Percentiles rank a stretch among this genome's conserved stretches.
Evolutionary conservation across 192 early-diverging fungal genomes (phyloP).

Genomic region (Mortierella antarctica): DNA sequence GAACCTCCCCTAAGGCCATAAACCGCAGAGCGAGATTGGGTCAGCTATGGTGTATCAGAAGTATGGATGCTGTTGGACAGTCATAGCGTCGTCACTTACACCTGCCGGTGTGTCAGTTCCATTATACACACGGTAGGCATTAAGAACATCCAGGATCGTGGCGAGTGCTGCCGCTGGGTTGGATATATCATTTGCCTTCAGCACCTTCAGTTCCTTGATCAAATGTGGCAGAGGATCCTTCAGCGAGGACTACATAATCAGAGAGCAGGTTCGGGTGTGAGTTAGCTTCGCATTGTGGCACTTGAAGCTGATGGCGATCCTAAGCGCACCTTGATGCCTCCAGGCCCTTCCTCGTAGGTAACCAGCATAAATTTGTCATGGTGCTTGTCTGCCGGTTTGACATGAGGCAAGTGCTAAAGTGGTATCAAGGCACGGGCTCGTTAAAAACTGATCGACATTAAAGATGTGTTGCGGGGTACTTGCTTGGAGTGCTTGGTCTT

Average conservation of each 20-base stretch:
- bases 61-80: too few relatives aligned
- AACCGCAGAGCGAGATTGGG: too few relatives aligned
- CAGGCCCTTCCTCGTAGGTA: constrained; percentile 67
- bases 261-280: not conserved
- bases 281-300: not conserved
- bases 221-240: constrained; percentile 65
- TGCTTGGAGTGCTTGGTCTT: not conserved
- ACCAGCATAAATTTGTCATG: constrained; percentile 84
- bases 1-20: constrained; percentile 67
- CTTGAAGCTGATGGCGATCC: not conserved
- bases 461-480: not conserved
- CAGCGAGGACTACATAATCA: constrained; percentile 52
- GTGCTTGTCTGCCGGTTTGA: constrained; percentile 60
- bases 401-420: constrained; percentile 39
- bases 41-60: too few relatives aligned
- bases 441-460: not conserved
- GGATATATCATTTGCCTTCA: constrained; percentile 74
- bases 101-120: constrained; percentile 74
- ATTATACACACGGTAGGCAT: constrained; percentile 68
- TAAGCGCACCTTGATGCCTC: constrained; percentile 62
- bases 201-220: constrained; percentile 69
- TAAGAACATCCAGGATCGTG: constrained; percentile 75
- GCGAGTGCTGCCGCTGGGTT: constrained; percentile 73
- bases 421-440: not conserved
- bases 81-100: constrained; percentile 31